A percentile compares a stretch with the other conserved stretches of the same genome.
Evolutionary conservation across 2,329 filamentous ascomycete species (phyloP).

Genomic region (Polychaeton citri): DNA sequence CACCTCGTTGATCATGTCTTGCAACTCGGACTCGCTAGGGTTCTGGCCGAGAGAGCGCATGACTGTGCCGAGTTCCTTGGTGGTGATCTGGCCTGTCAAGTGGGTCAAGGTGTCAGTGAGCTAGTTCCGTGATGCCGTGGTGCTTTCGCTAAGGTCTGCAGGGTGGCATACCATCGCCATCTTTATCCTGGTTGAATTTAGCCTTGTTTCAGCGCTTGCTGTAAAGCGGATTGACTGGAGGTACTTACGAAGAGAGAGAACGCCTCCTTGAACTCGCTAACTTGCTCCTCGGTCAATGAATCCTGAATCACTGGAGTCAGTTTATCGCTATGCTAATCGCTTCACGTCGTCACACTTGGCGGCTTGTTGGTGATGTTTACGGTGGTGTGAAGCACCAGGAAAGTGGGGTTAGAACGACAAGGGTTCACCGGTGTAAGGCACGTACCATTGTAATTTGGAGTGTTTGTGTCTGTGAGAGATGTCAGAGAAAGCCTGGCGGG

Average conservation of each 20-base stretch:
- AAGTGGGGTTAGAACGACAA: background rate
- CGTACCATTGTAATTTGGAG: background rate
- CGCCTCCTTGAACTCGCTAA: slow-evolving; percentile 99
- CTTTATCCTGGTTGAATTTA: slow-evolving; percentile 37
- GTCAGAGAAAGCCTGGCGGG: too few relatives aligned
- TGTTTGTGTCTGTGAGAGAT: slow-evolving; percentile 1
- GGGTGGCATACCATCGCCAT: slow-evolving; percentile 41
- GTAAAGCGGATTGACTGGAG: background rate
- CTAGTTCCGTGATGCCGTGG: slow-evolving; percentile 2
- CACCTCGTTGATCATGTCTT: slow-evolving; percentile 56
- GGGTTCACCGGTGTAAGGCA: background rate
- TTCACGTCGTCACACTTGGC: background rate
- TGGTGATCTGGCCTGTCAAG: slow-evolving; percentile 50
- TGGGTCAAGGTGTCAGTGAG: too few relatives aligned
- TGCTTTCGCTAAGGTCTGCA: background rate
- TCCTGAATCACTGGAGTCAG: slow-evolving; percentile 33
- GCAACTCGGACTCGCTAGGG: slow-evolving; percentile 47
- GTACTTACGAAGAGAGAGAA: slow-evolving; percentile 97
- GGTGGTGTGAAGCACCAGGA: background rate
- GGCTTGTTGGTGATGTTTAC: background rate
- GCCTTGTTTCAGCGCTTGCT: slow-evolving; percentile 4
- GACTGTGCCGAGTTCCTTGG: slow-evolving; percentile 48
- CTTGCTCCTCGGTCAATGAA: slow-evolving; percentile 98
- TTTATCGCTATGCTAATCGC: background rate
- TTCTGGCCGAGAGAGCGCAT: slow-evolving; percentile 52